Base-by-base conservation (phyloP, 2,329 filamentous ascomycete genomes). In the Xylaria sp. region DNA sequence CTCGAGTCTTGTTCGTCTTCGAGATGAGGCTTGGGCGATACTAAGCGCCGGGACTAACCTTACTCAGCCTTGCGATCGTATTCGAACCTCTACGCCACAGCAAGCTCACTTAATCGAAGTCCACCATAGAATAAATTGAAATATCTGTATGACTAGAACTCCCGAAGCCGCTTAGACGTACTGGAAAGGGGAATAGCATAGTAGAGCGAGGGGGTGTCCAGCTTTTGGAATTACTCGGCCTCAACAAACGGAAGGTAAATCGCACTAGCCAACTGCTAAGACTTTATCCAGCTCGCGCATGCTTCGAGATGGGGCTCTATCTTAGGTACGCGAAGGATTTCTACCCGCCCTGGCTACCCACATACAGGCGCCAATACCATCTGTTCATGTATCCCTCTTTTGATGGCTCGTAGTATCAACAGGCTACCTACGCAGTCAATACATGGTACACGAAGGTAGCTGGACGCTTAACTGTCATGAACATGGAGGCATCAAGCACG, bases 31-130 rank as follows among this genome's bases (percentile, higher is more conserved):
- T 45, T 46, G 33, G 38, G 31, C 7, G 15, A n/a, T 5, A 23
- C 19, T 2, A 63, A 57, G 21, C 60, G 23, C 52, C 57, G 57
- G 15, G 9, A 28, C 31, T 52, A 52, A 47, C 31, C 43, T 56
- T 28, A 28, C 31, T 52, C 52, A 47, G 38, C 51, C 60, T 28
- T 56, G 51, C 25, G 21, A 52, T 49, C 35, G 8, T 53, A 17
- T 47, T 42, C 21, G 8, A 33, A 25, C 11, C 42, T 28, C 17
- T 11, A 17, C 23, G 7, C 23, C 9, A 25, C 9, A 35, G 33
- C 28, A 31, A 50, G 33, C 7, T 38, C n/a, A 40, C 47, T 33
- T 11, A n/a, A 28, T 31, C 21, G 21, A 33, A 25, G 47, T 28
- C 33, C 28, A 17, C 19, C 31, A 28, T 7, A 33, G 40, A 23